Base-by-base conservation (phyloP, 257 asterid genomes). In the Penstemon barbatus region DNA sequence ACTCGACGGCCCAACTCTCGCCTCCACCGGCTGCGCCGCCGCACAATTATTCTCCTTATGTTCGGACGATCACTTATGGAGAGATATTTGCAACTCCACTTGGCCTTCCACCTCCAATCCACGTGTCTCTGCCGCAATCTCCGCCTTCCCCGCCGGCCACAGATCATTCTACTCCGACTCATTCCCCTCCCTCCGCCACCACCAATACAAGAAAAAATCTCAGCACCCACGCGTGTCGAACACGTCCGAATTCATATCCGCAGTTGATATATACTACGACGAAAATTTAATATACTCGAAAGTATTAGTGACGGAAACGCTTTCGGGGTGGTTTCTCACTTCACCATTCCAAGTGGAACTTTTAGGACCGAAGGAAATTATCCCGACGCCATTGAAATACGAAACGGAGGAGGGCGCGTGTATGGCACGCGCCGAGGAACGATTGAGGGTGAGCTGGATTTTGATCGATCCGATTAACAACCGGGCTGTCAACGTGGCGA, bases 41-140 rank as follows among this genome's bases (percentile, higher is more conserved):
- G 37, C 79, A 0, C 69, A 79, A 19, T 42, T 89, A 36, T 70
- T 73, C 37, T 63, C 65, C n/a, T 75, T 89, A 19, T 89, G 94
- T 64, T 15, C 71, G 5, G 82, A 84, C 1, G 87, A 92, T 15
- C 52, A 46, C 8, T 70, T 92, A 1, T 92, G 98, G 98, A 76
- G 69, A 13, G 54, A 71, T 0, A 73, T 89, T 19, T 92, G 98
- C 74, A 80, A 79, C 69, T 43, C 89, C 42, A 74, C 71, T 48
- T 89, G 96, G 96, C 98, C 96, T 1, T 84, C 98, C 72, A 86
- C 96, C 50, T 55, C 79, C 55, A 62, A 92, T 61, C 83, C 91
- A 3, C 8, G 67, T 49, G 74, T 86, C 57, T 57, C 60, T 7
- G 42, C 37, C 9, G 76, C 81, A 65, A 71, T 89, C 51, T 63